phyloP scores from a whole-genome alignment of 2,329 filamentous ascomycete genomes.

The Apiospora marii region DNA sequence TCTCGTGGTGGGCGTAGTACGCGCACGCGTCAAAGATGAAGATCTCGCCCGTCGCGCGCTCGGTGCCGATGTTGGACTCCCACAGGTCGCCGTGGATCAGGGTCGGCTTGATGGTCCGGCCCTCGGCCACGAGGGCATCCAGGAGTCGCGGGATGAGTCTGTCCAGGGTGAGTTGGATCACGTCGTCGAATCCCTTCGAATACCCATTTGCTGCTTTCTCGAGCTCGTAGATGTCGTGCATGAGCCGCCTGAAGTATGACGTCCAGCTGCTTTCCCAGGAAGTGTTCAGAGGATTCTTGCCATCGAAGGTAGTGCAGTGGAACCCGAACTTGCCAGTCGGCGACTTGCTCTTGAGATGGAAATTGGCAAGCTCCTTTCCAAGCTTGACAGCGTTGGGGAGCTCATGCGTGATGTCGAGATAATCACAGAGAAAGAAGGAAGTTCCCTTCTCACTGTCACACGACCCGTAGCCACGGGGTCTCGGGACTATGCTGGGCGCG shows the following conservation, averaged over 20 bases:
- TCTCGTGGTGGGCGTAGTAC: conserved; percentile 37
- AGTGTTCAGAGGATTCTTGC: conserved; percentile 28
- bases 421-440: conserved; percentile 34
- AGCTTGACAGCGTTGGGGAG: conserved; percentile 32
- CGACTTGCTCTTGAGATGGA: conserved; percentile 35
- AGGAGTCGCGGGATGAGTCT: conserved; percentile 33
- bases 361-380: conserved; percentile 30
- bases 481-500: conserved; percentile 28
- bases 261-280: conserved; percentile 31
- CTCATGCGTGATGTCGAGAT: conserved; percentile 24
- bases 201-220: conserved; percentile 34
- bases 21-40: conserved; percentile 33
- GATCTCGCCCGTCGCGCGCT: conserved; percentile 29
- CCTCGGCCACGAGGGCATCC: conserved; percentile 28
- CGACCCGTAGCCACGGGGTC: conserved; percentile 21
- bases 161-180: conserved; percentile 27
- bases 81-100: conserved; percentile 36
- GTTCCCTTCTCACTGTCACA: not conserved
- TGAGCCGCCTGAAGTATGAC: conserved; percentile 33
- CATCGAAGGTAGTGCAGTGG: conserved; percentile 32
- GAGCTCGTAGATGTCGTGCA: conserved; percentile 33
- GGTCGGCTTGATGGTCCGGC: conserved; percentile 30
- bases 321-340: conserved; percentile 36
- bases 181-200: conserved; percentile 34
- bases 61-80: conserved; percentile 34